Conservation (phyloP, 2,329 filamentous ascomycete genomes). For the Fusarium zealandicum region DNA sequence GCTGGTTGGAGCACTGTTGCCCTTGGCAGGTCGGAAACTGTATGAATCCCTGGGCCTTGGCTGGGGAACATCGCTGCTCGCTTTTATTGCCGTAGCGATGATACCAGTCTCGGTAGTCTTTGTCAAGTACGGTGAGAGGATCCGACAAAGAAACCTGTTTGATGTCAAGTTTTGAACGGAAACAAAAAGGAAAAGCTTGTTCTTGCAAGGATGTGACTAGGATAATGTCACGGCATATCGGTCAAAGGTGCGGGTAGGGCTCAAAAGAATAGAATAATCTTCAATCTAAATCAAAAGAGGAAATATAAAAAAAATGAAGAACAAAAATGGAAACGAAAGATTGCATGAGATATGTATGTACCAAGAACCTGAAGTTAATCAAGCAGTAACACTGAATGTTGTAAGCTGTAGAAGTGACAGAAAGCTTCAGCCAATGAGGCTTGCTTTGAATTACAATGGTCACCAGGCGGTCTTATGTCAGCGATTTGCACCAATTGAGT, state of each 20-base stretch:
- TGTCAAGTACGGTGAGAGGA: slow-evolving; percentile 47
- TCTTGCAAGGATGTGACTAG: not conserved
- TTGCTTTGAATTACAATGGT: slow-evolving; percentile 21
- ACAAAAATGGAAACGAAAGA: no score
- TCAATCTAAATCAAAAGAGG: not conserved
- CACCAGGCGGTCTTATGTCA: slow-evolving; percentile 13
- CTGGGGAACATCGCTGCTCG: slow-evolving; percentile 55
- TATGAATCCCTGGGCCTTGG: slow-evolving; percentile 52
- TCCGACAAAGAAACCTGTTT: slow-evolving; percentile 46
- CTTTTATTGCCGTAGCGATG: slow-evolving; percentile 57
- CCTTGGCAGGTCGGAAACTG: slow-evolving; percentile 61
- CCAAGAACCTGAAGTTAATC: not conserved
- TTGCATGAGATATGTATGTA: no score
- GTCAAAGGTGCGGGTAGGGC: not conserved
- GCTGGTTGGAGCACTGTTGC: slow-evolving; percentile 68
- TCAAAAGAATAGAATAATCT: not conserved
- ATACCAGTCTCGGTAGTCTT: slow-evolving; percentile 50
- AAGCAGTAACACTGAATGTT: not conserved
- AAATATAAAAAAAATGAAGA: no score
- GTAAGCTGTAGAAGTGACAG: slow-evolving; percentile 2
- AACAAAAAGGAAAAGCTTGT: not conserved
- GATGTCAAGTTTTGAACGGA: slow-evolving; percentile 31
- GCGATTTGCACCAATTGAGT: slow-evolving; percentile 24
- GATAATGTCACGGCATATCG: no score
- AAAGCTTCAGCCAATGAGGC: slow-evolving; percentile 29